phyloP scores from a whole-genome alignment of 108 stramenopile species.

The Cyclotella choctawhatcheeana region DNA sequence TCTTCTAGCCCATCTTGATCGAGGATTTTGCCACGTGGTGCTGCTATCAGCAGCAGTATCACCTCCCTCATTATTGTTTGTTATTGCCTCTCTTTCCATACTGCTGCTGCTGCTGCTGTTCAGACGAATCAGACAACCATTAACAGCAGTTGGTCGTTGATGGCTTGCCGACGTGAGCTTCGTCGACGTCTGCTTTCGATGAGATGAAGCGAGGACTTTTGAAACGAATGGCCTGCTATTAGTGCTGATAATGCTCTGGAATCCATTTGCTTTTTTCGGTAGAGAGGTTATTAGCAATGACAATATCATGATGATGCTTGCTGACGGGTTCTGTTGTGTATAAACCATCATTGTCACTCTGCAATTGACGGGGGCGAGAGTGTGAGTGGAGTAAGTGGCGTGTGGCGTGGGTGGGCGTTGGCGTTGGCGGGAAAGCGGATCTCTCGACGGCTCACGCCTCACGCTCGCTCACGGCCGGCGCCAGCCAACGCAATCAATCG shows the following conservation, averaged over 20 bases:
- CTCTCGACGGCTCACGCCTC: too few species aligned
- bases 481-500: too few species aligned
- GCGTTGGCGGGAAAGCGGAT: too few species aligned
- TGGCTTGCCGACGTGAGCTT: too few species aligned
- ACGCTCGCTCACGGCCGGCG: too few species aligned
- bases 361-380: too few species aligned
- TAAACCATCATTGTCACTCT: too few species aligned
- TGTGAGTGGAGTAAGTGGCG: too few species aligned
- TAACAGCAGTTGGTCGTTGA: not conserved
- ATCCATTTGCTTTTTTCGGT: not conserved
- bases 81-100: not conserved
- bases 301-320: not conserved
- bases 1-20: constrained; percentile 39
- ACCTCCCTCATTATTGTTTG: not conserved
- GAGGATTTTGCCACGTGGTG: constrained; percentile 17
- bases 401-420: too few species aligned
- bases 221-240: not conserved
- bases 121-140: not conserved
- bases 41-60: not conserved
- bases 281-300: not conserved
- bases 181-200: not conserved
- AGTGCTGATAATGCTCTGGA: not conserved
- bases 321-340: too few species aligned
- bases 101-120: constrained; percentile 4
- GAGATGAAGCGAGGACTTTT: not conserved